Conservation (phyloP, 768 basidiomycete genomes). For the Boletus subcaerulescens region DNA sequence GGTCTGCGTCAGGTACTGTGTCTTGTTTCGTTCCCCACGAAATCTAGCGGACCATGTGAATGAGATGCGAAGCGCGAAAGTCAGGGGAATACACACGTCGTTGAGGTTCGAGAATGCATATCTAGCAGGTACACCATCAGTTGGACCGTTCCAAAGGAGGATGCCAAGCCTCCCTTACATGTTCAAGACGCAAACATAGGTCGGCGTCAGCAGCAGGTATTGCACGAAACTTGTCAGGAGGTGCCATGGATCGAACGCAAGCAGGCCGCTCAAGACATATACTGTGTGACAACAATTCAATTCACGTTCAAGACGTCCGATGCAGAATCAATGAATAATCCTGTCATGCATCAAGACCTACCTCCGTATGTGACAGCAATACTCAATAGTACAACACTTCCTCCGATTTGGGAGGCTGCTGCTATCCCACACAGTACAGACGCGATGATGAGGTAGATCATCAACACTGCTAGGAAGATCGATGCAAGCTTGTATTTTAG, state of each 20-base stretch:
- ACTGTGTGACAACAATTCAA: slow-evolving; percentile 39
- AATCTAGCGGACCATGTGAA: slow-evolving; percentile 45
- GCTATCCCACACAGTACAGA: slow-evolving; percentile 79
- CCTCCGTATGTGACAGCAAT: slow-evolving; percentile 83
- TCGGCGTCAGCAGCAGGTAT: slow-evolving; percentile 84
- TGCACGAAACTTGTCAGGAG: slow-evolving; percentile 88
- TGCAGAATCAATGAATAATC: neutral
- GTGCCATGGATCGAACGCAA: slow-evolving; percentile 96
- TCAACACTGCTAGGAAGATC: slow-evolving; percentile 69
- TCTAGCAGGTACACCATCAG: slow-evolving; percentile 40
- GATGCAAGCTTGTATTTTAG: slow-evolving; percentile 79
- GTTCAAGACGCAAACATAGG: slow-evolving; percentile 72
- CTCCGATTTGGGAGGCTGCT: slow-evolving; percentile 63
- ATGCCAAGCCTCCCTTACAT: slow-evolving; percentile 47
- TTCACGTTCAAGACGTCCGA: neutral
- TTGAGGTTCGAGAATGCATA: slow-evolving; percentile 86
- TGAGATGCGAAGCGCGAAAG: slow-evolving; percentile 10
- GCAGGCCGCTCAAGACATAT: slow-evolving; percentile 70
- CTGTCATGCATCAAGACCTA: slow-evolving; percentile 30
- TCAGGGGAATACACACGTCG: slow-evolving; percentile 47
- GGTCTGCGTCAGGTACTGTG: slow-evolving; percentile 64
- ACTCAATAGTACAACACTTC: slow-evolving; percentile 77
- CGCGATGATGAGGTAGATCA: slow-evolving; percentile 80
- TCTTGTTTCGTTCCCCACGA: slow-evolving; percentile 98
- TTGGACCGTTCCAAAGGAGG: neutral